Conservation (phyloP, 306 rosid species). For the Dryas octopetala region DNA sequence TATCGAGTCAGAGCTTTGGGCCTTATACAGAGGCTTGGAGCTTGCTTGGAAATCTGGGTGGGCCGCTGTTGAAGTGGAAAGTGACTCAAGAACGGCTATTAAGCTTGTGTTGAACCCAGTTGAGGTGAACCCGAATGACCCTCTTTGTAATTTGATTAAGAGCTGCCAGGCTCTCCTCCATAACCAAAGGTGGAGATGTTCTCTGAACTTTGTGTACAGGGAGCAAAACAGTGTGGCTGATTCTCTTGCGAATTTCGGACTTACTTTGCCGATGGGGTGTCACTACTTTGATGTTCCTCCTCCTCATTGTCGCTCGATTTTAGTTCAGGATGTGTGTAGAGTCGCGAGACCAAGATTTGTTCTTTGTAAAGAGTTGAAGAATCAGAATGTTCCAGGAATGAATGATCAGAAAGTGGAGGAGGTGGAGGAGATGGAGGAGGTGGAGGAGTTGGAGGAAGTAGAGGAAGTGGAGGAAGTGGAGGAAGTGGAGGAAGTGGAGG, state of each 20-base stretch:
- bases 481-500: too few species aligned
- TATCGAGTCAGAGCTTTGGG: constrained; percentile 13
- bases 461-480: too few species aligned
- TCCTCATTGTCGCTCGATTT: not conserved
- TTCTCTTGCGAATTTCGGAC: constrained; percentile 2
- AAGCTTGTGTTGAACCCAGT: not conserved
- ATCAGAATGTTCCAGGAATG: not conserved
- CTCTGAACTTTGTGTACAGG: not conserved
- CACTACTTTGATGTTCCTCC: constrained; percentile 12
- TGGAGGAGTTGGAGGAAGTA: too few species aligned
- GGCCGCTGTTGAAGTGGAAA: constrained; percentile 2
- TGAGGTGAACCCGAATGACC: not conserved
- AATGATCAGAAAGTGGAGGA: not conserved
- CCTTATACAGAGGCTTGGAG: constrained; percentile 11
- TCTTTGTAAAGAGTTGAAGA: not conserved
- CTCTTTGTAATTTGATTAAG: not conserved
- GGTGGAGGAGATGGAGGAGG: too few species aligned
- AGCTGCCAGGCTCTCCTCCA: not conserved
- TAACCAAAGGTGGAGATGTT: not conserved
- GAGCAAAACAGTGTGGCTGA: constrained; percentile 4
- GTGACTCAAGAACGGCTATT: not conserved
- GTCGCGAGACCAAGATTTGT: constrained; percentile 5
- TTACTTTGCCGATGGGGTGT: not conserved
- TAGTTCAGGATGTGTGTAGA: not conserved
- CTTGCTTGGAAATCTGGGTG: not conserved